Base-by-base conservation (phyloP, 177 flowering plant species). In the Tripterygium wilfordii region DNA sequence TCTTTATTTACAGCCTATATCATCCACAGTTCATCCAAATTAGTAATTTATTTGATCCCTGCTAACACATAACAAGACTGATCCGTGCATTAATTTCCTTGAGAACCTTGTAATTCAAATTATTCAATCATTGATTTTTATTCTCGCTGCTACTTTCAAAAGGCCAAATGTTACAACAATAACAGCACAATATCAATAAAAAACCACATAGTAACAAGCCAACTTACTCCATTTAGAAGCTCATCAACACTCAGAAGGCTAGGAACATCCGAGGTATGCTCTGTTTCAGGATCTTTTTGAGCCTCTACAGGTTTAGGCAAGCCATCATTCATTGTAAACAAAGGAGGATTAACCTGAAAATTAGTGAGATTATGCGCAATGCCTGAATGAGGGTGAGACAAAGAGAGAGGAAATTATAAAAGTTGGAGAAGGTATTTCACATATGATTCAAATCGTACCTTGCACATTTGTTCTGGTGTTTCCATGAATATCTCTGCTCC, bases 211-310 rank as follows among this genome's bases (percentile, higher is more conserved):
- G 47, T 8, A 27, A 9, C 6, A 10, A 16, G 20, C 20, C 6
- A 37, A 66, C 84, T 49, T 85, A 92, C 98, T 45, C 88, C 82
- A 52, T 88, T 82, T 14, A 91, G 62, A 54, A 91, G 84, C 74
- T 91, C 86, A 68, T 85, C 77, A 46, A 76, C 85, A 28, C 98
- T 81, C 71, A 91, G 65, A 41, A 91, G 88, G 39, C 65, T 50
- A 8, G 75, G 61, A 16, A 32, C 21, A 26, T 70, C 72, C n/a
- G 46, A 0, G 14, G 51, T 32, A 39, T 59, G 19, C 29, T 54
- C 51, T 8, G 48, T 17, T 49, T 59, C 48, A 18, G 51, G 58
- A 29, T 62, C 61, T 14, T 56, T 51, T 45, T 69, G 88, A 54
- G 62, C 63, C 49, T 61, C 80, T 35, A 52, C 44, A 39, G 71